Conservation (phyloP, 257 asterid species). For the Fraxinus cuspidata region DNA sequence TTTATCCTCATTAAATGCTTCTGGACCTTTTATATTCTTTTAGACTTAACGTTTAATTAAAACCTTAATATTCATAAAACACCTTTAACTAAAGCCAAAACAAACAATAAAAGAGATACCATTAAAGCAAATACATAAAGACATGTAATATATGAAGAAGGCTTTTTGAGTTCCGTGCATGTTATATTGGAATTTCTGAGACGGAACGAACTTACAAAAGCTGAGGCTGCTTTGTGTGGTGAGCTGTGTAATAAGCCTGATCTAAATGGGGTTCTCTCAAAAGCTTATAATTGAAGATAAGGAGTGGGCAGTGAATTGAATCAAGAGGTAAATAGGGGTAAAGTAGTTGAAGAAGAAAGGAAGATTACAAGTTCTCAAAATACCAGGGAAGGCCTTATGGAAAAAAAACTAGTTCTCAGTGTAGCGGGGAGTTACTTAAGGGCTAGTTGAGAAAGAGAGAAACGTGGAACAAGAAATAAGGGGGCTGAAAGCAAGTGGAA, state of each 20-base stretch:
- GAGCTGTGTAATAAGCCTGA: conserved; percentile 75
- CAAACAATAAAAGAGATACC: too few relatives aligned
- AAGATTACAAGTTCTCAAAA: conserved; percentile 31
- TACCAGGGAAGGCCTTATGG: conserved; percentile 42
- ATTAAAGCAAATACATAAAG: too few relatives aligned
- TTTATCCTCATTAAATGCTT: too few relatives aligned
- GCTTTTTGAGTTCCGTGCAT: conserved; percentile 50
- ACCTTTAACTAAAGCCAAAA: too few relatives aligned
- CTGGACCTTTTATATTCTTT: too few relatives aligned
- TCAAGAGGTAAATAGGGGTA: conserved; percentile 54
- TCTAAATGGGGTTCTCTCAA: conserved; percentile 53
- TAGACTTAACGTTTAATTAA: too few relatives aligned
- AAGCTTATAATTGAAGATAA: conserved; percentile 62
- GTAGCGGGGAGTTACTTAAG: conserved; percentile 47
- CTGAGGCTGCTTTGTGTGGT: conserved; percentile 81
- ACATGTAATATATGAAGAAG: too few relatives aligned
- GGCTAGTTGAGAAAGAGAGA: conserved; percentile 88
- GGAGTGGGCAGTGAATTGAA: conserved; percentile 40
- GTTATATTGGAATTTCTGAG: conserved; percentile 68
- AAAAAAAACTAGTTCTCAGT: conserved; percentile 26
- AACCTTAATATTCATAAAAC: too few relatives aligned
- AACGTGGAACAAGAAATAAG: conserved; percentile 56
- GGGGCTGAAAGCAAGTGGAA: conserved; percentile 61
- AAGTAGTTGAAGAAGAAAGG: conserved; percentile 37
- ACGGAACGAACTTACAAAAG: conserved; percentile 72